These are phyloP conservation scores for Pestalotiopsis fici DNA, from an alignment of 2,329 filamentous ascomycete species.

Conservation along the genomic window DNA sequence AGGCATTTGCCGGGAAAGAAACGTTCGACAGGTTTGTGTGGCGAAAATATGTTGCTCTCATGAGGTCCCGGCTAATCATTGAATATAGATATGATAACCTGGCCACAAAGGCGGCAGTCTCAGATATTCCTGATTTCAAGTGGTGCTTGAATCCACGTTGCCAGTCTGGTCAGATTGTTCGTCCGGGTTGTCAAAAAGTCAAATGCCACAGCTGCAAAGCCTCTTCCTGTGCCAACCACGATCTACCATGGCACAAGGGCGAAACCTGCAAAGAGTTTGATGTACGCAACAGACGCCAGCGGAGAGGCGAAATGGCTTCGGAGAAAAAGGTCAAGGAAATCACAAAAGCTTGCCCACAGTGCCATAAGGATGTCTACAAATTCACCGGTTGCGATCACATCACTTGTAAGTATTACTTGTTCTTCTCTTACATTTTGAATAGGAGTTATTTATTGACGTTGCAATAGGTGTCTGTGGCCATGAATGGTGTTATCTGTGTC, in stretches of 20 bases:
- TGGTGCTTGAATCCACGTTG: slow-evolving; percentile 39
- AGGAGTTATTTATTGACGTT: not conserved
- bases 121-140: slow-evolving; percentile 30
- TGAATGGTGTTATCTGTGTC: slow-evolving; percentile 42
- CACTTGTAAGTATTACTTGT: slow-evolving; percentile 33
- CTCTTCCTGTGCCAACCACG: slow-evolving; percentile 33
- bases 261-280: slow-evolving; percentile 39
- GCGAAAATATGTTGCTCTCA: not conserved
- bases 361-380: slow-evolving; percentile 35
- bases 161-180: slow-evolving; percentile 37
- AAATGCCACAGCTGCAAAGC: slow-evolving; percentile 33
- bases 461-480: slow-evolving; percentile 33
- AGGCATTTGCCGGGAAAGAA: slow-evolving; percentile 22
- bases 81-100: slow-evolving; percentile 32
- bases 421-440: not conserved
- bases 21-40: slow-evolving; percentile 24
- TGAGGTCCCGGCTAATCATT: too few species aligned
- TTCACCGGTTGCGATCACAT: slow-evolving; percentile 40
- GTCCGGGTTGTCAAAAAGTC: slow-evolving; percentile 28
- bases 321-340: slow-evolving; percentile 31
- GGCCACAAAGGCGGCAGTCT: slow-evolving; percentile 29
- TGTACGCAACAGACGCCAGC: slow-evolving; percentile 24
- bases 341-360: slow-evolving; percentile 35
- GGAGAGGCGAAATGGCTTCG: slow-evolving; percentile 32
- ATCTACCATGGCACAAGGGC: slow-evolving; percentile 36